Percentiles rank a stretch among this genome's conserved stretches.
These are phyloP conservation scores for Coniella lustricola DNA, from an alignment of 2,329 filamentous ascomycete genomes.

Conservation along the genomic window DNA sequence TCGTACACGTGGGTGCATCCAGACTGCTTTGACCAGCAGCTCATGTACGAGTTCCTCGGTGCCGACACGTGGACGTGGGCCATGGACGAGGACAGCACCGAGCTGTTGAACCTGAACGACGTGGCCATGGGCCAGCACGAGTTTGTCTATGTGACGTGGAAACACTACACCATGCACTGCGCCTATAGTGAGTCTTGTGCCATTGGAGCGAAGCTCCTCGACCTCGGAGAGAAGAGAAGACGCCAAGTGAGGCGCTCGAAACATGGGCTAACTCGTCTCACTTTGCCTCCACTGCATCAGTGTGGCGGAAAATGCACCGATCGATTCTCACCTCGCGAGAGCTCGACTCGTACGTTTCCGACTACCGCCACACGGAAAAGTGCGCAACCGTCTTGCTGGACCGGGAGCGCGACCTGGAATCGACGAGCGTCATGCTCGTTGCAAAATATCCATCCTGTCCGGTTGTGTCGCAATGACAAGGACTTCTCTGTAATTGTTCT, in stretches of 20 bases:
- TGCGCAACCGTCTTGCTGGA: slow-evolving; percentile 6
- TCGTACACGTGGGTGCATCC: slow-evolving; percentile 11
- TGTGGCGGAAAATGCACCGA: slow-evolving; percentile 10
- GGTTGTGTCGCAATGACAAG: not conserved
- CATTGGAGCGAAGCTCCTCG: no score
- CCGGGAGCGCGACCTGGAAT: not conserved
- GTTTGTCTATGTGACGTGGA: slow-evolving; percentile 9
- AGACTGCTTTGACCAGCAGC: slow-evolving; percentile 9
- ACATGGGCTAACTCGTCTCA: not conserved
- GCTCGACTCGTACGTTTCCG: slow-evolving; percentile 6
- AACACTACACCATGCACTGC: slow-evolving; percentile 8
- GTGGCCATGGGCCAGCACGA: slow-evolving; percentile 2
- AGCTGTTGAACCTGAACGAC: not conserved
- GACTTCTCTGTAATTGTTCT: no score
- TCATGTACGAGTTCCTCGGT: slow-evolving; percentile 9
- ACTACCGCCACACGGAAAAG: slow-evolving; percentile 7
- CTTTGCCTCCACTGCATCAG: not conserved
- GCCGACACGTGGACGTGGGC: slow-evolving; percentile 5
- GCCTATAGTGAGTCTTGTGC: slow-evolving; percentile 2
- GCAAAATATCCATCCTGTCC: slow-evolving; percentile 7
- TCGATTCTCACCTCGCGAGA: slow-evolving; percentile 5
- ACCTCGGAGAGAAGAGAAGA: no score
- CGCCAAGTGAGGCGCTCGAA: no score
- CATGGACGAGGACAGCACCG: not conserved
- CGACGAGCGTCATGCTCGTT: slow-evolving; percentile 8